Evolutionary conservation across 2,329 filamentous ascomycete species (phyloP).

Genomic region (Colletotrichum truncatum): DNA sequence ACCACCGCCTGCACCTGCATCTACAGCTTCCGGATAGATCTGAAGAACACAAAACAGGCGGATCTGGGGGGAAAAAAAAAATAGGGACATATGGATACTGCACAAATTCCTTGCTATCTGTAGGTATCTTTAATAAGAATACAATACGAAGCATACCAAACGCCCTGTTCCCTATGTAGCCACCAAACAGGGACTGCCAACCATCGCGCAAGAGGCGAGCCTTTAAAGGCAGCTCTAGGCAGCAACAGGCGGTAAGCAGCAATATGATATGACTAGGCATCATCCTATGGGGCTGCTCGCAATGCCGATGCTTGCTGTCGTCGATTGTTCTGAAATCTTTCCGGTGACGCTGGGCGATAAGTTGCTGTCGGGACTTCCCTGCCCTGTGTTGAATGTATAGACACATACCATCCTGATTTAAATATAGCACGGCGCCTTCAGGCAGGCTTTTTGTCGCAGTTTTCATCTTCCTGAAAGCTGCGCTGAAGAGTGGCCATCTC

Average conservation of each 20-base stretch:
- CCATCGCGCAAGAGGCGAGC: too few species aligned
- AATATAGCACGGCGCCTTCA: neutral
- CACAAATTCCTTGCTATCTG: neutral
- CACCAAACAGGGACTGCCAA: too few species aligned
- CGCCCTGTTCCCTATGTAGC: neutral
- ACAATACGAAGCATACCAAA: neutral
- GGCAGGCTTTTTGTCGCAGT: neutral
- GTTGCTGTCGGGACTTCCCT: too few species aligned
- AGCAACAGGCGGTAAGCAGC: too few species aligned
- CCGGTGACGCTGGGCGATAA: too few species aligned
- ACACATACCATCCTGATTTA: too few species aligned
- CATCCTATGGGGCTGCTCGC: too few species aligned
- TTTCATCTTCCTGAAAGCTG: neutral
- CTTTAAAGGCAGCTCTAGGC: too few species aligned
- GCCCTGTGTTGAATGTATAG: too few species aligned
- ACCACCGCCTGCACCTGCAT: slow-evolving; percentile 32
- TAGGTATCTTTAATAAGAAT: slow-evolving; percentile 13
- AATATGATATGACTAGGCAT: too few species aligned
- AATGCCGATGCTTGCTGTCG: too few species aligned
- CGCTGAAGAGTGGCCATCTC: neutral
- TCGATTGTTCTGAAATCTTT: too few species aligned
- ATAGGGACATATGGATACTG: neutral
- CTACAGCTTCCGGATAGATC: slow-evolving; percentile 19
- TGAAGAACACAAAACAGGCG: neutral
- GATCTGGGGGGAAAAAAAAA: neutral